Base-by-base conservation (phyloP, 208 protist species). In the Leptomonas seymouri region DNA sequence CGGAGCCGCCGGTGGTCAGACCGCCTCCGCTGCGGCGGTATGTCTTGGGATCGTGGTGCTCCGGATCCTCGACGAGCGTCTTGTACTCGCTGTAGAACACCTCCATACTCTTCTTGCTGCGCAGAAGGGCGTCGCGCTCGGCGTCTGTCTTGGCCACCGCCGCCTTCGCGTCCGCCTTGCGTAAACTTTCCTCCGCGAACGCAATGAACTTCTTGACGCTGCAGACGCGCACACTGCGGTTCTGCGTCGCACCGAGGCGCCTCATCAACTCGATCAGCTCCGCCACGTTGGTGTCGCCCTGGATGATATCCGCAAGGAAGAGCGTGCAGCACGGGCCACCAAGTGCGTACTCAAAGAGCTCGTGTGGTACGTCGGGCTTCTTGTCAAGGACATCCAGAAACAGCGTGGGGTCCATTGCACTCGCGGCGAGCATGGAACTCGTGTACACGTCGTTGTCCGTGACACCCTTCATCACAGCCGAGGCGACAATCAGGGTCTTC, bases 321-420 rank as follows among this genome's bases (percentile, higher is more conserved):
- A 86, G 65, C 3, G 86, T 91, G 65, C 78, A 76, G 75, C 86
- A 91, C 11, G 86, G 78, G 20, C 82, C 82, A 2, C 86, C 82
- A 12, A 91, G 69, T n/a, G 86, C 82, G 60, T 85, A 87, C 50
- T 87, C 78, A 25, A 91, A 81, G 12, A 91, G 78, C 49, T 81
- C 80, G 53, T 82, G 67, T 31, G 84, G 80, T 12, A 71, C 69
- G 54, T 72, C 74, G 14, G 60, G 51, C 60, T 83, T 80, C 61
- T 80, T 79, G 55, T 84, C 81, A 16, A 88, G 44, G n/a, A 87
- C 80, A 49, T 80, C 71, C 7, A 46, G 55, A 31, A 86, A 84
- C 14, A 86, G 53, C 15, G 72, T 50, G 12, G 81, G 74, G 49
- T 89, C 66, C 46, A 55, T 71, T 6, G 76, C 69, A 62, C 74